Conservation (phyloP, 805 yeast species). For the Kodamaea restingae region DNA sequence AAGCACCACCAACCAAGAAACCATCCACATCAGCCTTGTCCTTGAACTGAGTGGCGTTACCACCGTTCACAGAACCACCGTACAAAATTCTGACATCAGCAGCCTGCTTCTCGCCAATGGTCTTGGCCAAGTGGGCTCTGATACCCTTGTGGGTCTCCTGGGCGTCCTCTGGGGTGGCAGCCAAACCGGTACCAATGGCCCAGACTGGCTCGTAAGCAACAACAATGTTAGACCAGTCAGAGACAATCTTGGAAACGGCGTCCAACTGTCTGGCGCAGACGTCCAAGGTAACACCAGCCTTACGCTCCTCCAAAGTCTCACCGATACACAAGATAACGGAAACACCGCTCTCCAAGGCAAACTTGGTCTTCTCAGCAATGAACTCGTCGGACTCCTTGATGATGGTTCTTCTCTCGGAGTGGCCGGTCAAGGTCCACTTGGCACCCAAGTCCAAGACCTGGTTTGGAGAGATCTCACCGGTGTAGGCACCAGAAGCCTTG, state of each 20-base stretch:
- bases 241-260: slow-evolving; percentile 76
- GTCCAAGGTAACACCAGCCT: slow-evolving; percentile 78
- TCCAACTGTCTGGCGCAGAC: slow-evolving; percentile 86
- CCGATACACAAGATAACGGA: slow-evolving; percentile 96
- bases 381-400: slow-evolving; percentile 87
- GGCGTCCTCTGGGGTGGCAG: slow-evolving; percentile 98
- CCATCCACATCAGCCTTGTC: slow-evolving; percentile 95
- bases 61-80: slow-evolving; percentile 98
- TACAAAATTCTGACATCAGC: slow-evolving; percentile 82
- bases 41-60: slow-evolving; percentile 85
- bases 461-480: slow-evolving; percentile 92
- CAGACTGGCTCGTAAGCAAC: slow-evolving; percentile 99
- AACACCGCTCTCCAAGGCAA: slow-evolving; percentile 85
- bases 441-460: slow-evolving; percentile 90
- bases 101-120: slow-evolving; percentile 77
- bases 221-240: slow-evolving; percentile 89
- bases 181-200: slow-evolving; percentile 99
- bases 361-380: slow-evolving; percentile 90
- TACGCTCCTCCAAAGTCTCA: slow-evolving; percentile 94
- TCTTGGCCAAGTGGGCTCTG: slow-evolving; percentile 74
- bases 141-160: slow-evolving; percentile 89
- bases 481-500: slow-evolving; percentile 93
- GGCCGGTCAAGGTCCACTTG: slow-evolving; percentile 94
- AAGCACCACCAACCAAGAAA: slow-evolving; percentile 99
- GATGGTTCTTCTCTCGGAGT: slow-evolving; percentile 96